Base-by-base conservation (phyloP, 2,329 filamentous ascomycete genomes). In the Cryphonectria naterciae region DNA sequence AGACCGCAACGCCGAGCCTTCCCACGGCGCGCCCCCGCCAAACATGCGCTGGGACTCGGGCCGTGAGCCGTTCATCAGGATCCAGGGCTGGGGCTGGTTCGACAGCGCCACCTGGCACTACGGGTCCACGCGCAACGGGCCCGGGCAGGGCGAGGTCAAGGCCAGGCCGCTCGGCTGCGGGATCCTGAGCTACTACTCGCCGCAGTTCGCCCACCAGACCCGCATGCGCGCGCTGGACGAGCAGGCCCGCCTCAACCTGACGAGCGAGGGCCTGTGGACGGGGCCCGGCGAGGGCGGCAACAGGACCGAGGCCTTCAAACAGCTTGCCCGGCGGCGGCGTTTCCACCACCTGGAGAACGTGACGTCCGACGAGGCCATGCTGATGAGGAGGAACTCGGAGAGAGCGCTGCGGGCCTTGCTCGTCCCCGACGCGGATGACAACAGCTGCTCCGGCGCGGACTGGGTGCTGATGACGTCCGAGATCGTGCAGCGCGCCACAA, bases 171-270 rank as follows among this genome's bases (percentile, higher is more conserved):
- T 81, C n/a, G 76, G 76, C 32, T 85, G 84, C 73, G 82, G 82
- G 0, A 77, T 86, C 56, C 74, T 84, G 66, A 84, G 79, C 69
- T 86, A 84, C 76, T 86, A 86, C 72, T 80, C 83, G 61, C 78
- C 79, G 1, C 74, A 71, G 15, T 80, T 83, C 46, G 67, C 67
- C 4, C 76, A 78, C 43, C 78, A 82, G 66, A 75, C 75, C 10
- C 67, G 74, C 56, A 74, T 77, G 3, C 77, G 83, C 35, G 76
- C 78, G 0, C 58, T 72, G 6, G 74, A 76, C 28, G 84, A 86
- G 72, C 76, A 73, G 54, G 68, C 73, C 43, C 68, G 69, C 4
- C 76, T 85, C 43, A 86, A 86, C 71, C 75, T 86, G 46, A 85
- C 82, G 2, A 71, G 35, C 4, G 77, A 80, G 8, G 84, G 84